These are phyloP conservation scores for Corylus avellana DNA, from an alignment of 306 rosid species.

Conservation along the genomic window DNA sequence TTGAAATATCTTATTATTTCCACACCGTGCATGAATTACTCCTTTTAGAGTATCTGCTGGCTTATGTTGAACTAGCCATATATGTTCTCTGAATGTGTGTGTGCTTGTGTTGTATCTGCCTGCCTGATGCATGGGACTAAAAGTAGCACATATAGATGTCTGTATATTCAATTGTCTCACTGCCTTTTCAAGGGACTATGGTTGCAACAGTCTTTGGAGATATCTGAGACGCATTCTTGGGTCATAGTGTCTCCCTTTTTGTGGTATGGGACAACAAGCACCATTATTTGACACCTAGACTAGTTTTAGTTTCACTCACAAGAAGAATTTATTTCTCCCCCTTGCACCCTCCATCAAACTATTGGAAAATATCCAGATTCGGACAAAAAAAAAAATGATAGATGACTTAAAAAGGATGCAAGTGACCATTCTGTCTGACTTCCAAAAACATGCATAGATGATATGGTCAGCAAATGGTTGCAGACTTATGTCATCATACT, in stretches of 20 bases:
- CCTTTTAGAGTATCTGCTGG: neutral
- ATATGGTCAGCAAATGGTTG: neutral
- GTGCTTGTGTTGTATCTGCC: neutral
- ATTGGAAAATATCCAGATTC: neutral
- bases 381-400: neutral
- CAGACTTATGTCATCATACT: neutral
- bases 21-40: slow-evolving; percentile 17
- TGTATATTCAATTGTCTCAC: neutral
- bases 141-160: neutral
- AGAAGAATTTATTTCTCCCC: neutral
- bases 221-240: neutral
- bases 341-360: neutral
- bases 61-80: slow-evolving; percentile 14
- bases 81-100: neutral
- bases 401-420: neutral
- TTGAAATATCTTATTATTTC: slow-evolving; percentile 14
- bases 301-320: neutral
- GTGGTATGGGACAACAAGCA: neutral
- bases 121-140: neutral
- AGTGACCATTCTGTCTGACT: neutral
- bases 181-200: neutral
- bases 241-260: neutral
- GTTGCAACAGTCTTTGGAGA: neutral
- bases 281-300: neutral
- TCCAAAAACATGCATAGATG: neutral